These are phyloP conservation scores for Arctostaphylos glauca DNA, from an alignment of 148 eudicot species.

Conservation along the genomic window DNA sequence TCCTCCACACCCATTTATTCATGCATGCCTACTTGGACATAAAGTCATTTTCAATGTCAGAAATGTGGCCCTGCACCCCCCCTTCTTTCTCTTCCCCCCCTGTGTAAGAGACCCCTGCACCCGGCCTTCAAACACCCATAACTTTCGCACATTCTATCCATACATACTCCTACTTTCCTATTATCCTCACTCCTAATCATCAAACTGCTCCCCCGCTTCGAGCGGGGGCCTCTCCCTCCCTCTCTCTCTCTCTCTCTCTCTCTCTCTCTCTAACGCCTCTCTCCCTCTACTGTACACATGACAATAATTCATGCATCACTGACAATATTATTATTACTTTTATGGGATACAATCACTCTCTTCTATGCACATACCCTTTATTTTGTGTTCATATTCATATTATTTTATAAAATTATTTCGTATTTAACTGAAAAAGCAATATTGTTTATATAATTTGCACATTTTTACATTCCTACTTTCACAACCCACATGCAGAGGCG, in stretches of 20 bases:
- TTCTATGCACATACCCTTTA: too few species aligned
- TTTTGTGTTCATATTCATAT: too few species aligned
- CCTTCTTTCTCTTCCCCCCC: background rate
- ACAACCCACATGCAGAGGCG: too few species aligned
- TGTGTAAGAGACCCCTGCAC: background rate
- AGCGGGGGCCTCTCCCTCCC: slow-evolving; percentile 22
- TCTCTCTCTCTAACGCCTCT: too few species aligned
- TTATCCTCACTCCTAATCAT: slow-evolving; percentile 26
- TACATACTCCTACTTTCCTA: slow-evolving; percentile 11
- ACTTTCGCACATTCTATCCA: slow-evolving; percentile 39
- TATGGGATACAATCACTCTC: too few species aligned
- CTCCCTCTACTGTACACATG: slow-evolving; percentile 29
- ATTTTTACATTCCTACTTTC: too few species aligned
- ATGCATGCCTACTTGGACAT: slow-evolving; percentile 27
- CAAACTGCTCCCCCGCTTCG: slow-evolving; percentile 51
- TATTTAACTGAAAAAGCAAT: too few species aligned
- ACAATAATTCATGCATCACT: slow-evolving; percentile 45
- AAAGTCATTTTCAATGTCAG: slow-evolving; percentile 41
- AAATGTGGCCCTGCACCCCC: slow-evolving; percentile 26
- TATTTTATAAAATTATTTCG: too few species aligned
- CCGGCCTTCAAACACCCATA: slow-evolving; percentile 39
- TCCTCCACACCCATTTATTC: slow-evolving; percentile 19
- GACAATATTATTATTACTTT: too few species aligned
- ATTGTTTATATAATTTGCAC: too few species aligned
- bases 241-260: slow-evolving; percentile 9